Conservation (phyloP, 2,329 filamentous ascomycete genomes). For the Colletotrichum graminicola region DNA sequence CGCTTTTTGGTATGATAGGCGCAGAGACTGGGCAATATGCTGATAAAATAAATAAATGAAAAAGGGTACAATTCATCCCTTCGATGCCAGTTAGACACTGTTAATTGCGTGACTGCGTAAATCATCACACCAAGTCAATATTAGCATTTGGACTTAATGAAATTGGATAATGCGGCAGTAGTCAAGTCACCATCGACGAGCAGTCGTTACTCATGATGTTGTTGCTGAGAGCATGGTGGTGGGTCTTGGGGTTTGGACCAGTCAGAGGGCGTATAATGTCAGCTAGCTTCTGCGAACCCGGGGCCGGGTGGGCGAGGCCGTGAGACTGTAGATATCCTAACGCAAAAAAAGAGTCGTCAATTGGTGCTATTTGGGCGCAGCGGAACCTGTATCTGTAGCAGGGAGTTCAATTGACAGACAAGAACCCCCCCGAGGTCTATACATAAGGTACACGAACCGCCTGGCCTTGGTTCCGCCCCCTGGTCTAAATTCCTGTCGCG, state of each 20-base stretch:
- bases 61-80: neutral
- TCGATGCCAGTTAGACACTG: neutral
- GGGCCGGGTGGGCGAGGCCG: conserved; percentile 18
- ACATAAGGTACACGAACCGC: conserved; percentile 43
- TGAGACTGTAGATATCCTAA: conserved; percentile 22
- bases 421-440: conserved; percentile 43
- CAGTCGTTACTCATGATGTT: conserved; percentile 15
- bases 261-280: conserved; percentile 39
- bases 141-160: neutral
- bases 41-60: neutral
- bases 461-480: conserved; percentile 27
- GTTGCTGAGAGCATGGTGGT: conserved; percentile 21
- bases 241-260: conserved; percentile 18
- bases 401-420: conserved; percentile 41
- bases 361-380: conserved; percentile 30
- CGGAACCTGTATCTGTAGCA: conserved; percentile 34
- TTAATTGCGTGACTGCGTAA: neutral
- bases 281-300: conserved; percentile 33
- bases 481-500: conserved; percentile 34
- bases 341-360: conserved; percentile 33
- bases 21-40: neutral
- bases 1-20: neutral
- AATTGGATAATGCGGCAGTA: neutral
- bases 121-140: neutral
- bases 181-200: neutral